Evolutionary conservation across 1,284 basidiomycete species (phyloP), one percentile per base, ranked within the genome.

Genomic region (Ceraceosorus guamensis): DNA sequence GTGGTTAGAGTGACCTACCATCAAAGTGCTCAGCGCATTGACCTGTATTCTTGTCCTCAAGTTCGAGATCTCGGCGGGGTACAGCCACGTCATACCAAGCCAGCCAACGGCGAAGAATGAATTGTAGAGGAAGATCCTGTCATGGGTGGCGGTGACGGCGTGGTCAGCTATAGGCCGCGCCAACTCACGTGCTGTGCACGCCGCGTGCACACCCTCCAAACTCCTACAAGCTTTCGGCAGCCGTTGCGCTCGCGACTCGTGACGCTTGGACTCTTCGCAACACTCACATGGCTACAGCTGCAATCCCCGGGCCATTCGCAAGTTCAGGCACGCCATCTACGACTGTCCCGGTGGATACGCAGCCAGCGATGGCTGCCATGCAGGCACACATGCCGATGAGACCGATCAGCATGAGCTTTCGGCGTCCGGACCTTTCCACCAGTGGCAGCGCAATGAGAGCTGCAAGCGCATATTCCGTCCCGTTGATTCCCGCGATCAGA

Each of bases 11-110:
- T 24, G 24, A 24, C 24, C 3, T 11, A 11, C 16, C 39, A 41
- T 16, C 11, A 41, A 16, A 11, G 39, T 41, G 11, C 11, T 16
- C 11, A 41, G 39, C 2, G 39, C 39, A 50, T 75, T 75, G 8
- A 70, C 69, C 44, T 66, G 61, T 0, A 70, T 70, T 18, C 72
- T 59, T 47, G 73, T 73, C 11, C 62, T 53, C 11, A 75, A 62
- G 0, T 71, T 71, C 1, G 72, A 73, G 55, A 73, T 71, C 56
- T 75, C 72, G 39, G 72, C 72, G 11, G 72, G 72, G 59, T 73
- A 73, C n/a, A 75, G 60, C 72, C 72, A 75, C 6, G 72, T 68
- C 71, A 75, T 70, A 14, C 72, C 72, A 34, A 75, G 67, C 72
- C 72, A 75, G 8, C 71, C 71, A 56, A 73, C 62, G 18, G 65